phyloP scores from a whole-genome alignment of 176 grass and related monocot species.

The Ensete glaucum region DNA sequence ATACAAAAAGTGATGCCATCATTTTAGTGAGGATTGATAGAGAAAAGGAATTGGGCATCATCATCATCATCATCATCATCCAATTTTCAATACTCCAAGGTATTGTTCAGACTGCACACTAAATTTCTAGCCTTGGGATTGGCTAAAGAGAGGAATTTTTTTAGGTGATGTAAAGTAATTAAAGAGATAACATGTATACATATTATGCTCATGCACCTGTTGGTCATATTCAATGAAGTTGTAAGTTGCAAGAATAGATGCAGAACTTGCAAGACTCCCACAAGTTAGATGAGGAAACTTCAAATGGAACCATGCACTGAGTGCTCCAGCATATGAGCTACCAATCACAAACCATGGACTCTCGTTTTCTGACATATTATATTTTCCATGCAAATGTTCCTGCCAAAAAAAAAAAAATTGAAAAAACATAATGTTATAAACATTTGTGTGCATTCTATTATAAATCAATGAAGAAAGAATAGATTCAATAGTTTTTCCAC shows the following conservation, averaged over 20 bases:
- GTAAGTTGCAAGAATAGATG: conserved; percentile 67
- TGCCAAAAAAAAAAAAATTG: conserved; percentile 23
- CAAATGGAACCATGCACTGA: conserved; percentile 89
- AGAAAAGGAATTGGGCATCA: no score
- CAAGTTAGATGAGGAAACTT: conserved; percentile 95
- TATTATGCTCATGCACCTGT: conserved; percentile 39
- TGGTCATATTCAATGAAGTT: conserved; percentile 90
- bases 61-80: no score
- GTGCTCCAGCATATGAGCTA: conserved; percentile 78
- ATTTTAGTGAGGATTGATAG: no score
- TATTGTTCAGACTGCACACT: no score
- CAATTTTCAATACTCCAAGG: no score
- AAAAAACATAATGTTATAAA: no score
- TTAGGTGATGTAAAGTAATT: not conserved
- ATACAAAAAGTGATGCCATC: no score
- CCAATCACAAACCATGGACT: conserved; percentile 90
- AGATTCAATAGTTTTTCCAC: not conserved
- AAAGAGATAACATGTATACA: no score
- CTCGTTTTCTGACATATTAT: conserved; percentile 41
- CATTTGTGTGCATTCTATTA: no score
- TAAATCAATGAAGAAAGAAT: not conserved
- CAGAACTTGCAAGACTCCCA: conserved; percentile 94
- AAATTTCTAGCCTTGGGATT: no score
- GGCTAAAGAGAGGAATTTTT: no score
- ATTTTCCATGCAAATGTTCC: conserved; percentile 55